Conservation (phyloP, 257 asterid species). For the Solanum bulbocastanum region DNA sequence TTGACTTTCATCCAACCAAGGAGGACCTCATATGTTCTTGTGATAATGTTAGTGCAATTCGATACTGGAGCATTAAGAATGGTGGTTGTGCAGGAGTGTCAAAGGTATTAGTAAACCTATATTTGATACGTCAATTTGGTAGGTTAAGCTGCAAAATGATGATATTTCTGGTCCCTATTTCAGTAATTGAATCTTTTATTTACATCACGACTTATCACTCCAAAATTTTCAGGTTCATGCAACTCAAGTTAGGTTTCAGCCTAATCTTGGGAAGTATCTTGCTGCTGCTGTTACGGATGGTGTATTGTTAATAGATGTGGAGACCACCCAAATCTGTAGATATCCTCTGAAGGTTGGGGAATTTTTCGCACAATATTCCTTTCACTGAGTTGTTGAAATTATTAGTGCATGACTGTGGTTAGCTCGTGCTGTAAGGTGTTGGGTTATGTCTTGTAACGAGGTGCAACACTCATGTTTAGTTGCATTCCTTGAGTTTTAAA, state of each 20-base stretch:
- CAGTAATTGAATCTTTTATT: background rate
- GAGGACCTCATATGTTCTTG: constrained; percentile 23
- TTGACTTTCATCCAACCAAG: constrained; percentile 28
- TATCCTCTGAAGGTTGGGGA: constrained; percentile 16
- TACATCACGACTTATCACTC: background rate
- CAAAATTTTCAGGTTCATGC: constrained; percentile 19
- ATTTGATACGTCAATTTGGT: background rate
- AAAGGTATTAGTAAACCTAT: constrained; percentile 8
- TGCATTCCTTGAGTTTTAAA: background rate
- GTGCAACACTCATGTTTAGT: background rate
- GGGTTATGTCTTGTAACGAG: background rate
- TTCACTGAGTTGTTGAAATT: background rate
- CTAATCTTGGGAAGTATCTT: constrained; percentile 20
- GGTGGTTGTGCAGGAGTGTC: constrained; percentile 23
- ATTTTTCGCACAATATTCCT: background rate
- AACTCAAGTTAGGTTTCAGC: constrained; percentile 25
- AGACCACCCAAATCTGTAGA: constrained; percentile 18
- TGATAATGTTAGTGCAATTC: constrained; percentile 16
- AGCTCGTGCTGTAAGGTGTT: background rate
- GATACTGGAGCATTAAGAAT: constrained; percentile 25
- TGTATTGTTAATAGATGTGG: constrained; percentile 23
- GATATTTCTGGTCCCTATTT: background rate
- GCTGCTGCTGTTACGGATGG: constrained; percentile 21
- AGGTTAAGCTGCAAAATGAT: background rate
- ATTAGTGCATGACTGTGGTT: background rate